Conservation (phyloP, 2,329 filamentous ascomycete genomes). For the Paecilomyces sp. region DNA sequence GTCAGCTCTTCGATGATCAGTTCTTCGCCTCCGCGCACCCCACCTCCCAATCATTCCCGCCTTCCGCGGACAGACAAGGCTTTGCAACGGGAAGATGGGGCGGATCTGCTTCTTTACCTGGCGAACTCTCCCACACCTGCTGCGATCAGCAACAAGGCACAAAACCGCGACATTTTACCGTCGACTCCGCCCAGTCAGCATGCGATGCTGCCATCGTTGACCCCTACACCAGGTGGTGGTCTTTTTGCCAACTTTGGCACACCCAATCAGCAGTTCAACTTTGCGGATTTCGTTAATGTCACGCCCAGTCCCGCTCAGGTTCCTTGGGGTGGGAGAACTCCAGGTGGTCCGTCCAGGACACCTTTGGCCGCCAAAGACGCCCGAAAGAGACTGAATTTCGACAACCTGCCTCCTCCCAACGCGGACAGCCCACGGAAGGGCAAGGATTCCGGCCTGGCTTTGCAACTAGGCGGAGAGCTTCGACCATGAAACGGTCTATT, state of each 20-base stretch:
- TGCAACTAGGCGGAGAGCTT: slow-evolving; percentile 61
- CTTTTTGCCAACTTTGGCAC: slow-evolving; percentile 69
- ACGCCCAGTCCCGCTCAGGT: slow-evolving; percentile 91
- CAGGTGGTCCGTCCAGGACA: slow-evolving; percentile 53
- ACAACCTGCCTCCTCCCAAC: slow-evolving; percentile 57
- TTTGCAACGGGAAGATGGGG: slow-evolving; percentile 67
- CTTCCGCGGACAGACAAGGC: slow-evolving; percentile 45
- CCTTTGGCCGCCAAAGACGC: slow-evolving; percentile 62
- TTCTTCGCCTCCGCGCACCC: slow-evolving; percentile 80
- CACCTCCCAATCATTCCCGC: slow-evolving; percentile 54
- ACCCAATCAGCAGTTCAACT: slow-evolving; percentile 81
- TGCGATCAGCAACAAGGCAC: slow-evolving; percentile 43
- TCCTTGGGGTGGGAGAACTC: slow-evolving; percentile 60
- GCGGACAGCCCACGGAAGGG: slow-evolving; percentile 35
- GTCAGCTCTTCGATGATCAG: slow-evolving; percentile 48
- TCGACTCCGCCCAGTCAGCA: slow-evolving; percentile 70
- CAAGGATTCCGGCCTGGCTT: slow-evolving; percentile 49
- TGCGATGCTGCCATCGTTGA: slow-evolving; percentile 42
- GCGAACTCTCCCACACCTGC: slow-evolving; percentile 88
- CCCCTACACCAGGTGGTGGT: slow-evolving; percentile 58
- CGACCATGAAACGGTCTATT: slow-evolving; percentile 34
- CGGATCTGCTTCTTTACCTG: slow-evolving; percentile 73
- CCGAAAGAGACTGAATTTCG: slow-evolving; percentile 75
- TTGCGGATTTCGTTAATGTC: slow-evolving; percentile 95
- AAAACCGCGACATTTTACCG: slow-evolving; percentile 51